phyloP scores from a whole-genome alignment of 2,329 filamentous ascomycete genomes.

The Tolypocladium pustulatum region DNA sequence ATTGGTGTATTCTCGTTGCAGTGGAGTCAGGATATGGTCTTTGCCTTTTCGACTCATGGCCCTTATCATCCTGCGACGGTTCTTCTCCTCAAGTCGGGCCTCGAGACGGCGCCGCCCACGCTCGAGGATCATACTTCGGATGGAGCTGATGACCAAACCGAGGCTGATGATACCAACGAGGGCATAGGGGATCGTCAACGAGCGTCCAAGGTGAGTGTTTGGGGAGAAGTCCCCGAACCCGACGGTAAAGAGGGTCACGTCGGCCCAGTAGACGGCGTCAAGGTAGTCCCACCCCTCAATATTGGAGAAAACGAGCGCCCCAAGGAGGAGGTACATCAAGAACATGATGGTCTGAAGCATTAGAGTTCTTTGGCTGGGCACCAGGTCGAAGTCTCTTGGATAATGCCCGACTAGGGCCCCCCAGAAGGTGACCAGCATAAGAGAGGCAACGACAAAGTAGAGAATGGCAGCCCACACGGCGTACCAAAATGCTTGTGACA shows the following conservation, averaged over 20 bases:
- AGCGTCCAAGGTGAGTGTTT: conserved; percentile 45
- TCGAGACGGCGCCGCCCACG: conserved; percentile 43
- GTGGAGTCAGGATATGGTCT: conserved; percentile 38
- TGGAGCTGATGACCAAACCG: conserved; percentile 72
- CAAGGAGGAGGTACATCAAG: conserved; percentile 69
- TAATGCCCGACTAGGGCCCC: conserved; percentile 65
- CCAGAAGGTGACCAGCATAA: conserved; percentile 70
- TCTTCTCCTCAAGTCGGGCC: conserved; percentile 49
- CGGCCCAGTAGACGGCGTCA: conserved; percentile 70
- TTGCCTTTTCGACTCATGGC: conserved; percentile 33
- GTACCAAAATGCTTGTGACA: conserved; percentile 81
- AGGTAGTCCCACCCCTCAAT: conserved; percentile 68
- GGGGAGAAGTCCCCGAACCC: conserved; percentile 49
- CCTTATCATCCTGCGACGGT: conserved; percentile 37
- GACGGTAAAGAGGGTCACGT: conserved; percentile 58
- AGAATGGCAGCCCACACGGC: conserved; percentile 68
- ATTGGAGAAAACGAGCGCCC: conserved; percentile 62
- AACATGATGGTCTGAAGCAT: conserved; percentile 87
- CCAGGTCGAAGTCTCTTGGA: conserved; percentile 66
- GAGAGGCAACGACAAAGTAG: conserved; percentile 67
- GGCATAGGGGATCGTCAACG: conserved; percentile 72
- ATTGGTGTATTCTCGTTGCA: conserved; percentile 15
- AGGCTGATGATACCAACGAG: conserved; percentile 76
- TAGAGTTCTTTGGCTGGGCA: conserved; percentile 70
- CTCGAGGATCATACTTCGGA: conserved; percentile 55